These are phyloP conservation scores for Trichoderma parareesei DNA, from an alignment of 495 filamentous ascomycete genomes.

Conservation along the genomic window DNA sequence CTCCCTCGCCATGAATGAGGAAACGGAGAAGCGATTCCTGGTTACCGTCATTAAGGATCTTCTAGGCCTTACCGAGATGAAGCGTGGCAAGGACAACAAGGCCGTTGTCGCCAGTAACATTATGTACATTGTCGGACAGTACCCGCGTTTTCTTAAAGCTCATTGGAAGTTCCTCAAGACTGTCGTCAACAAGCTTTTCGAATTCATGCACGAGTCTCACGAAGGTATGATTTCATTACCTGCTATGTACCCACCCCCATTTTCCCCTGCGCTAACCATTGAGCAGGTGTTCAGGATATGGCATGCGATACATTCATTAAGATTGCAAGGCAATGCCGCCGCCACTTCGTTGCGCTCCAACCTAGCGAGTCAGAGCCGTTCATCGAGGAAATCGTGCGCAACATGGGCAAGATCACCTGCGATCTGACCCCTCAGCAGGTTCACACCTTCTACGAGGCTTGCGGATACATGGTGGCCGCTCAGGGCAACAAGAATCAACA, in stretches of 20 bases:
- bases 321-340: constrained; percentile 94
- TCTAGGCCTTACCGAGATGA: constrained; percentile 97
- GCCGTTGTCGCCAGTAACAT: constrained; percentile 98
- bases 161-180: constrained; percentile 99
- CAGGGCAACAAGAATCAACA: constrained; percentile 89
- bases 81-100: constrained; percentile 98
- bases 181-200: constrained; percentile 98
- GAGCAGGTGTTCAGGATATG: constrained; percentile 92
- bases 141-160: constrained; percentile 94
- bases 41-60: constrained; percentile 98
- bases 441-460: constrained; percentile 98
- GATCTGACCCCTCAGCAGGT: constrained; percentile 95
- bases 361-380: constrained; percentile 92
- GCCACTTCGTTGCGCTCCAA: constrained; percentile 94
- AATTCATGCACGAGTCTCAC: constrained; percentile 99
- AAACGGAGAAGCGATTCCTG: constrained; percentile 96
- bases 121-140: constrained; percentile 99
- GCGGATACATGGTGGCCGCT: constrained; percentile 97
- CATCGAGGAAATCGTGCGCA: constrained; percentile 97
- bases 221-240: constrained; percentile 55
- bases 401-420: constrained; percentile 86
- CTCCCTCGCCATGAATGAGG: constrained; percentile 97
- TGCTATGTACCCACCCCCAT: neutral
- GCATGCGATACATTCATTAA: constrained; percentile 99
- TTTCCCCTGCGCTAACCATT: constrained; percentile 18